Percentiles rank a stretch among this genome's conserved stretches.
phyloP scores from a whole-genome alignment of 768 basidiomycete species.

The Boletus reticulatus region DNA sequence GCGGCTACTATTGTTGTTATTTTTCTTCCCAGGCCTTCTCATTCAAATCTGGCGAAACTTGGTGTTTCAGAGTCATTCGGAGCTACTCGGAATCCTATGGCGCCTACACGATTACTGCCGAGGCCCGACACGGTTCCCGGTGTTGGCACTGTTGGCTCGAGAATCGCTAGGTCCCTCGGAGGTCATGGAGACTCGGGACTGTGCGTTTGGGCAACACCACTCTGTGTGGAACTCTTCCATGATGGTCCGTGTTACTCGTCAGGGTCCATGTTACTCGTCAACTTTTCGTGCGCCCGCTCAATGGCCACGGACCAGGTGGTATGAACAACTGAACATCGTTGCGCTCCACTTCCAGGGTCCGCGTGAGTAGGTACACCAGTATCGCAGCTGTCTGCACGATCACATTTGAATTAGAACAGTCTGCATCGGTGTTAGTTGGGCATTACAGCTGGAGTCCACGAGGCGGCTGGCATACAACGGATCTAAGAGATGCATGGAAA shows the following conservation, averaged over 20 bases:
- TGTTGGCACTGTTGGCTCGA: neutral
- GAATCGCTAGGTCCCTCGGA: slow-evolving; percentile 3
- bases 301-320: too few species aligned
- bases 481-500: slow-evolving; percentile 10
- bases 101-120: too few species aligned
- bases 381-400: neutral
- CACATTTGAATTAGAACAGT: neutral
- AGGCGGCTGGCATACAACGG: slow-evolving; percentile 3
- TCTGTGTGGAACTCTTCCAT: too few species aligned
- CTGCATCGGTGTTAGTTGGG: slow-evolving; percentile 1
- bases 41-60: too few species aligned
- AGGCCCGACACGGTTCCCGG: too few species aligned
- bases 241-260: too few species aligned
- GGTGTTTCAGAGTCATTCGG: neutral
- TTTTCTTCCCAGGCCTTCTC: neutral
- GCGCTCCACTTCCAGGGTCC: neutral
- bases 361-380: neutral
- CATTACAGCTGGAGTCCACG: slow-evolving; percentile 2
- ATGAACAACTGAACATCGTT: neutral
- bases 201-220: too few species aligned
- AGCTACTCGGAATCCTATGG: too few species aligned
- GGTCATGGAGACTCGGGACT: neutral
- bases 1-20: neutral
- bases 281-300: too few species aligned
- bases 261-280: too few species aligned